Evolutionary conservation across 2,329 filamentous ascomycete genomes (phyloP).

Genomic region (Botrytis galanthina): DNA sequence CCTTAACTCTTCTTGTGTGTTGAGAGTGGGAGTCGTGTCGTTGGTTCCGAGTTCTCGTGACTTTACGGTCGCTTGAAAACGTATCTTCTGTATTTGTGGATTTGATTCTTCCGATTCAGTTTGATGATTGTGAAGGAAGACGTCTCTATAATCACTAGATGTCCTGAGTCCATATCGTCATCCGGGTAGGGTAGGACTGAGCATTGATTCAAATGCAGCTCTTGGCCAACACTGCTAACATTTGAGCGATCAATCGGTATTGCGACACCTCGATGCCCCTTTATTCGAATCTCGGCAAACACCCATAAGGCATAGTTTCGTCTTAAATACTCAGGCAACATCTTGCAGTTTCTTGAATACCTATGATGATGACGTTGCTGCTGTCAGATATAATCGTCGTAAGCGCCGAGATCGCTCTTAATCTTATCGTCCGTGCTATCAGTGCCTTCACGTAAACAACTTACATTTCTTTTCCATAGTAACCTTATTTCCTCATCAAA

Average conservation of each 20-base stretch:
- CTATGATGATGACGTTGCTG: neutral
- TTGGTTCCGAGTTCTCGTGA: neutral
- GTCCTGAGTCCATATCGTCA: neutral
- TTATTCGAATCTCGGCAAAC: neutral
- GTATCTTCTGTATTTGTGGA: neutral
- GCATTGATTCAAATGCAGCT: neutral
- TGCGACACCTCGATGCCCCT: neutral
- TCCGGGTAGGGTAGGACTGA: neutral
- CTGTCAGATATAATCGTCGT: neutral
- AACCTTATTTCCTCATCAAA: neutral
- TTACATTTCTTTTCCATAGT: neutral
- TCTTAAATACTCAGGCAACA: neutral
- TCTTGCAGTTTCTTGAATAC: neutral
- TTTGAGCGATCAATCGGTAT: fast-evolving
- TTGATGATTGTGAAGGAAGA: neutral
- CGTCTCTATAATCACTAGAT: neutral
- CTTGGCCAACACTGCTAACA: neutral
- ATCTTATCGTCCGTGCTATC: neutral
- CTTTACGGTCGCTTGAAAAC: neutral
- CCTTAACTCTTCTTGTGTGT: neutral
- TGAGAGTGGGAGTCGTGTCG: neutral
- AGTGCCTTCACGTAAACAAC: neutral
- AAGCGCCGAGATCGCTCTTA: neutral
- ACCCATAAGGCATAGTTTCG: neutral
- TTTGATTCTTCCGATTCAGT: neutral